Base-by-base conservation (phyloP, 306 rosid species). In the Erythrophleum fordii region DNA sequence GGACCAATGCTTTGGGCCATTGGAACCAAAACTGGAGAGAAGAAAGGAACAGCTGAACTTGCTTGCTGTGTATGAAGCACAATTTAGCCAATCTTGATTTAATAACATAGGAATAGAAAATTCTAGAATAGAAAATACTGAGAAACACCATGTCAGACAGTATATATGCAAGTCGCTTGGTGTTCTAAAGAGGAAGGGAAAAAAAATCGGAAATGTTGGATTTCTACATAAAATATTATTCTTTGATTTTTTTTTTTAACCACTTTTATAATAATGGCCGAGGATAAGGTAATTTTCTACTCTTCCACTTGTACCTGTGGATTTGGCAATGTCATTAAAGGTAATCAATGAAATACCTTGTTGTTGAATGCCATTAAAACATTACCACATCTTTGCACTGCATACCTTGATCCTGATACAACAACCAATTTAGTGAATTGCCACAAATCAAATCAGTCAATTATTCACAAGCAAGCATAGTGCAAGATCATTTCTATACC, bases 1-100 rank as follows among this genome's bases (percentile, higher is more conserved):
- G 99, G 99, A 80, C 97, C 99, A 60, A 95, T 68, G 87, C 90
- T 90, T 85, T 95, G 99, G 79, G 98, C 98, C 85, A 95, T 79
- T 58, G 99, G 99, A 65, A 93, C 90, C 68, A 95, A 77, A 85
- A 95, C 97, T 3, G 99, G 99, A 51, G 99, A 95, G 90, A 91
- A 93, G 80, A 95, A 87, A 75, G 99, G 98, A 76, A 95, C 75
- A 73, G 99, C 90, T 13, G 91, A 86, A 89, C 98, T 90, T 61
- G 99, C 98, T 85, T 95, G 97, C 99, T 95, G 89, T 68, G 82
- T 75, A 20, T 58, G 80, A 67, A 58, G 41, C 65, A 80, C 31
- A 78, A 75, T 39, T 68, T 69, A 71, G 51, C 61, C 76, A 75
- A 56, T 71, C 77, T 64, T 61, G 45, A 77, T 60, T 20, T 39